Evolutionary conservation across 208 protist genomes (phyloP), one percentile per base, ranked within the genome.

Genomic region (Crithidia fasciculata): DNA sequence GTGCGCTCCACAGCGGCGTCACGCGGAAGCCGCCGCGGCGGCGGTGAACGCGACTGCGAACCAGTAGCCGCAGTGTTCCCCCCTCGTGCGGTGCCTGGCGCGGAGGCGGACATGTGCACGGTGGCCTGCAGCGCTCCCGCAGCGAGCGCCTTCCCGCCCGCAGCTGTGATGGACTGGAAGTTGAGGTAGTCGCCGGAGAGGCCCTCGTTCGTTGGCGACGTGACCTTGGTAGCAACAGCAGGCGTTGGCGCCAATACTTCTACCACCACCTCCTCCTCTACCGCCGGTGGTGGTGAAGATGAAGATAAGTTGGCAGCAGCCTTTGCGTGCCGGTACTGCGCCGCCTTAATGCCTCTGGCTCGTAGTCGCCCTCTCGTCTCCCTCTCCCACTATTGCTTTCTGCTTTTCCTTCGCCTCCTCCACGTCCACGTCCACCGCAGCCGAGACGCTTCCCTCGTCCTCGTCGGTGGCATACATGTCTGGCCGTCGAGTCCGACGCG

Each of bases 171-270:
- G 8, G 47, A 40, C 5, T 78, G 41, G 45, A 94, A 89, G 54
- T 62, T 77, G 4, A 94, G 64, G 59, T 83, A 94, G 52, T 94
- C 89, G 3, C 83, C 86, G 6, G 74, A 72, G 6, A 94, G 63
- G 10, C 82, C 84, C 3, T 88, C 83, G 8, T 69, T 66, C 54
- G 28, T 28, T 28, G 28, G 28, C 28, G 28, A 28, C 28, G 28
- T 28, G 28, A 28, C 1, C 28, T 28, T 28, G 28, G 28, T 1
- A 28, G 28, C 28, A 28, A 28, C 28, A 2, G 28, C 28, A 28
- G 28, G 28, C 28, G 28, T 28, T 49, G 52, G 9, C n/a, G 36
- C 3, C 15, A 36, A 12, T 39, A 12, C 54, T 37, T 53, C 36
- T 39, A 45, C n/a, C 45, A 37, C 12, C 40, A 1, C n/a, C 28